phyloP scores from a whole-genome alignment of 805 yeast genomes.

The Wickerhamiella brachini region DNA sequence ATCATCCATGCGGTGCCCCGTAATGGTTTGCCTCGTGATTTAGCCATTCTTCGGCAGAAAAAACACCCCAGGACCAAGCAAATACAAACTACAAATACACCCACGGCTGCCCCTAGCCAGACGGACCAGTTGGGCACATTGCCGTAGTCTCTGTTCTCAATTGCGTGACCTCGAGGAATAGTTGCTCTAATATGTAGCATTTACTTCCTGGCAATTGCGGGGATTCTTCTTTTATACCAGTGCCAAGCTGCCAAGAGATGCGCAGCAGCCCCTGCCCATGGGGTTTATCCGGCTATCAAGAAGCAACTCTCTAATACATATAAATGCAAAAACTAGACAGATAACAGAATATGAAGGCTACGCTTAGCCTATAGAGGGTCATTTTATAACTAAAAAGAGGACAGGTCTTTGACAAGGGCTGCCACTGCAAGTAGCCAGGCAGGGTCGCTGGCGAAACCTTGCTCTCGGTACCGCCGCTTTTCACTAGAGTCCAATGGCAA shows the following conservation, averaged over 20 bases:
- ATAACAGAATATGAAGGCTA: too few relatives aligned
- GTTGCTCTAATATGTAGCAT: background rate
- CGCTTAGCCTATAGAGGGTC: too few relatives aligned
- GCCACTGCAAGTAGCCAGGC: conserved; percentile 8
- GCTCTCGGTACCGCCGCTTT: conserved; percentile 7
- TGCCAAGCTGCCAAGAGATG: background rate
- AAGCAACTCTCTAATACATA: too few relatives aligned
- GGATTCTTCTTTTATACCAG: background rate
- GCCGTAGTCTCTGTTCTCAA: background rate
- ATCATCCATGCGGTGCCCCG: background rate
- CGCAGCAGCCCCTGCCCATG: background rate
- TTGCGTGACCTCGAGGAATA: background rate
- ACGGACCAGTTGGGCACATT: background rate
- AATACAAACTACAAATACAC: background rate
- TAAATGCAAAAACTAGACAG: too few relatives aligned
- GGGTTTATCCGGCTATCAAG: background rate
- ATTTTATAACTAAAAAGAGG: background rate
- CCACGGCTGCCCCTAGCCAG: background rate
- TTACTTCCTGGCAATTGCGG: background rate
- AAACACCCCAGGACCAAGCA: background rate
- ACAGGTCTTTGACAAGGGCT: background rate
- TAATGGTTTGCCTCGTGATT: background rate
- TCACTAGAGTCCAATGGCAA: conserved; percentile 2
- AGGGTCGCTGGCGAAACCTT: conserved; percentile 6
- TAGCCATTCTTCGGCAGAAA: background rate